Evolutionary conservation across 2,329 filamentous ascomycete species (phyloP), one percentile per base, ranked within the genome.

Genomic region (Pyricularia sp.): DNA sequence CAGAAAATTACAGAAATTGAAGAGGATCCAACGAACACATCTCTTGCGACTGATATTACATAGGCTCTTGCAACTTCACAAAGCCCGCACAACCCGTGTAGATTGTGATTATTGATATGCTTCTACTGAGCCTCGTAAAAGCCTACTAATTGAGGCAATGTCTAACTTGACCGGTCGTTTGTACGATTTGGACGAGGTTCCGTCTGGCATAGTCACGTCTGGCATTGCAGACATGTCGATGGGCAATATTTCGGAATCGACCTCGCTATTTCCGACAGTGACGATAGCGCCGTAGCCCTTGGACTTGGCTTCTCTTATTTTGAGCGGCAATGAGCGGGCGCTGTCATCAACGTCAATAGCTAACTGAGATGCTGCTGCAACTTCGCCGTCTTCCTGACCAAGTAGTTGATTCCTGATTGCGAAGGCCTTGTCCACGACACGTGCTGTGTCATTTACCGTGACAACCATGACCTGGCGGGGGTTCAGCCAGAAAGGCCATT

Each of bases 401-500:
- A 89, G 79, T 6, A 86, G 76, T 17, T 42, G 55, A 65, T 85
- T 79, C 69, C 83, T 81, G 6, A 82, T 78, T 61, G 79, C 77
- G 69, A 76, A 81, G 26, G 79, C 85, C 81, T 79, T 86, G 0
- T 77, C 77, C 11, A 89, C 70, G 0, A 90, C 83, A 0, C 83
- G 79, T 3, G 82, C 79, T 4, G 83, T 84, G 66, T 88, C 83
- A 73, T 91, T 93, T 68, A 94, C 84, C 0, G 91, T 91, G 36
- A 95, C 78, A 69, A 97, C 85, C 64, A 90, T 87, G 61, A 87
- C 89, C 75, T 95, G 93, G 6, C 88, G 86, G 0, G 93, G 93
- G 69, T 91, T 94, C 11, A 97, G 83, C 93, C 93, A 97, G 77
- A 97, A 94, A 3, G 93, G 93, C 87, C 92, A 96, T 69, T 85